Base-by-base conservation (phyloP, 345 rosid genomes). In the Pistacia vera region DNA sequence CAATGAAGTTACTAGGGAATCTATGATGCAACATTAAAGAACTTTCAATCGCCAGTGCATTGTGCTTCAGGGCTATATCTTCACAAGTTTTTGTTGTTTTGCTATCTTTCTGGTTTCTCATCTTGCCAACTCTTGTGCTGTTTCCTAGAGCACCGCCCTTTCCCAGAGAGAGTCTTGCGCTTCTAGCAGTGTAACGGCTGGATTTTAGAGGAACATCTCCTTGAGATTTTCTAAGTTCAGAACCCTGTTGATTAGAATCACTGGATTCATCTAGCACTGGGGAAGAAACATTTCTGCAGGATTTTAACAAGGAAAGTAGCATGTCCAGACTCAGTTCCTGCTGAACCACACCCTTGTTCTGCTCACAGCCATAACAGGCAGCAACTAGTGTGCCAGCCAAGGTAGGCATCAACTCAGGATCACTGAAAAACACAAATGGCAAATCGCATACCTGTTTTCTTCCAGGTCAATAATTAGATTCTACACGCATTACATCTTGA, bases 341-440 rank as follows among this genome's bases (percentile, higher is more conserved):
- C 85, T 84, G 86, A 75, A 91, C 87, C 51, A 91, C 88, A 69
- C 73, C 84, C 79, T 84, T 91, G 65, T 89, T 91, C 84, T 88
- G 96, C 81, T 88, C 88, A 81, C 86, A 89, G 38, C 91, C 90
- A 51, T 86, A 91, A 77, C 91, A 89, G 64, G 93, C 92, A 3
- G 93, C 88, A 78, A 91, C 90, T 28, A 89, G 81, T 1, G 89
- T 83, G 71, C 93, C 84, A 1, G 92, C 88, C 78, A 88, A 80
- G 74, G 85, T 79, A 3, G 92, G 96, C 92, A 91, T 91, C 86
- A 89, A 77, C 62, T 85, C 89, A 0, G 88, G 91, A 78, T 91
- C 91, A 22, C 96, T 89, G 80, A 91, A 91, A 84, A 91, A 89
- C 68, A 84, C 84, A 58, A 91, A 91, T 33, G 93, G 96, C 75